A percentile compares a stretch with the other conserved stretches of the same genome.
These are phyloP conservation scores for Wickerhamiella vanderwaltii DNA, from an alignment of 805 yeast genomes.

Conservation along the genomic window DNA sequence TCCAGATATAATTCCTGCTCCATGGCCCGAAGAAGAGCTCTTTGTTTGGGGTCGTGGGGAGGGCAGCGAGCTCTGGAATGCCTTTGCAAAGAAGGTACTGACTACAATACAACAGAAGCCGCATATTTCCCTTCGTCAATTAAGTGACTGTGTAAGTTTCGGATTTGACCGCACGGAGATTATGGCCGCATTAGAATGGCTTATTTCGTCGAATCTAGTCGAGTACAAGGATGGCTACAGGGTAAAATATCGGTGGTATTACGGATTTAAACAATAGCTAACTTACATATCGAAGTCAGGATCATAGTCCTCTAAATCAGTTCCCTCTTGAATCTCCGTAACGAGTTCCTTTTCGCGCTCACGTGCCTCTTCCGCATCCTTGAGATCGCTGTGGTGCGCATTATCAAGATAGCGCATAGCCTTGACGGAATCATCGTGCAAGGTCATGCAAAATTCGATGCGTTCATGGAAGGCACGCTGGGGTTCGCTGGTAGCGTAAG, in stretches of 20 bases:
- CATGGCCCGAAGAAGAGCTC: constrained; percentile 7
- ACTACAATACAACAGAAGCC: constrained; percentile 12
- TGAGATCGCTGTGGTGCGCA: constrained; percentile 38
- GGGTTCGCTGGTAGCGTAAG: constrained; percentile 79
- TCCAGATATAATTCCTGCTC: constrained; percentile 26
- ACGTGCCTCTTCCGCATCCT: constrained; percentile 42
- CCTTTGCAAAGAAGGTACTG: constrained; percentile 5
- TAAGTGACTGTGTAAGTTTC: constrained; percentile 56
- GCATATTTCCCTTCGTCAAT: constrained; percentile 12
- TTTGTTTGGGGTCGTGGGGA: constrained; percentile 4
- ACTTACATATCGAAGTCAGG: constrained; percentile 27
- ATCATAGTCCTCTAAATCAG: constrained; percentile 34
- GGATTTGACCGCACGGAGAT: constrained; percentile 25
- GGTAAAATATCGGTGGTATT: constrained; percentile 6
- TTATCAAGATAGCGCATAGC: constrained; percentile 83
- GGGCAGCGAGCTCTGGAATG: constrained; percentile 5
- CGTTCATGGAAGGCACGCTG: constrained; percentile 84
- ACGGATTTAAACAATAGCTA: not conserved
- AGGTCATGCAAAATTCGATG: constrained; percentile 77
- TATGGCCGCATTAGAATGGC: constrained; percentile 11
- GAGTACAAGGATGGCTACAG: constrained; percentile 4
- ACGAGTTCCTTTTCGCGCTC: constrained; percentile 43
- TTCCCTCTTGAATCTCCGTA: constrained; percentile 33
- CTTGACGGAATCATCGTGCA: constrained; percentile 85
- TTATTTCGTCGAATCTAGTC: not conserved